These are phyloP conservation scores for Metarhizium humberi DNA, from an alignment of 2,329 filamentous ascomycete genomes.

Conservation along the genomic window DNA sequence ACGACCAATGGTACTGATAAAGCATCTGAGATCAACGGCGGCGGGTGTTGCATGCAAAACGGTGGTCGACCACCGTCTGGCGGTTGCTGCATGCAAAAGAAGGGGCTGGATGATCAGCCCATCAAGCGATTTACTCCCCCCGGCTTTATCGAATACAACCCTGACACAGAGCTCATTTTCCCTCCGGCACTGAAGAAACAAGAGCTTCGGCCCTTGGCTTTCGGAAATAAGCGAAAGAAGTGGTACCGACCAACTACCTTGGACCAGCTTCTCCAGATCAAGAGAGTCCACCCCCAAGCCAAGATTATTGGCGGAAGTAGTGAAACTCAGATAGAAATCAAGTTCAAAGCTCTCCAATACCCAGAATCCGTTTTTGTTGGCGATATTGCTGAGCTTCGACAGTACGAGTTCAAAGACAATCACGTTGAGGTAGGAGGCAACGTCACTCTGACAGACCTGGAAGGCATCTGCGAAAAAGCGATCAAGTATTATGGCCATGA, in stretches of 20 bases:
- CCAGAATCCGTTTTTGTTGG: conserved; percentile 85
- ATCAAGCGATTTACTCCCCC: conserved; percentile 71
- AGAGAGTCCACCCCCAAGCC: conserved; percentile 70
- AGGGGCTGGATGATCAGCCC: conserved; percentile 37
- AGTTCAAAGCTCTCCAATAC: conserved; percentile 93
- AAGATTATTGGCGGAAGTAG: conserved; percentile 96
- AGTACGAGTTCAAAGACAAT: conserved; percentile 71
- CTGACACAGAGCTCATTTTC: conserved; percentile 92
- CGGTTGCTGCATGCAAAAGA: conserved; percentile 62
- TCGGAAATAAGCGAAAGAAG: conserved; percentile 88
- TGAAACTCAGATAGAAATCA: conserved; percentile 96
- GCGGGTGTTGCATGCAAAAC: conserved; percentile 65
- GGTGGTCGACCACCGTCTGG: conserved; percentile 30
- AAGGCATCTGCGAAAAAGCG: conserved; percentile 72
- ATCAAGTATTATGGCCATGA: conserved; percentile 65
- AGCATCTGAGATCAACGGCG: conserved; percentile 19
- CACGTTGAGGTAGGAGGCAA: conserved; percentile 90
- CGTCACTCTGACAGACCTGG: conserved; percentile 83
- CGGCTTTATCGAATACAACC: conserved; percentile 88
- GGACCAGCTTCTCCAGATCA: conserved; percentile 84
- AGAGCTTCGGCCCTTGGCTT: conserved; percentile 69
- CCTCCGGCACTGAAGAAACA: conserved; percentile 78
- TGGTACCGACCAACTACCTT: conserved; percentile 89
- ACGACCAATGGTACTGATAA: neutral
- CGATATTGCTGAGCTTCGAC: conserved; percentile 80